Percentiles rank a stretch among this genome's conserved stretches.
Conservation (phyloP, 441 rosid species). For the Theobroma grandiflorum region DNA sequence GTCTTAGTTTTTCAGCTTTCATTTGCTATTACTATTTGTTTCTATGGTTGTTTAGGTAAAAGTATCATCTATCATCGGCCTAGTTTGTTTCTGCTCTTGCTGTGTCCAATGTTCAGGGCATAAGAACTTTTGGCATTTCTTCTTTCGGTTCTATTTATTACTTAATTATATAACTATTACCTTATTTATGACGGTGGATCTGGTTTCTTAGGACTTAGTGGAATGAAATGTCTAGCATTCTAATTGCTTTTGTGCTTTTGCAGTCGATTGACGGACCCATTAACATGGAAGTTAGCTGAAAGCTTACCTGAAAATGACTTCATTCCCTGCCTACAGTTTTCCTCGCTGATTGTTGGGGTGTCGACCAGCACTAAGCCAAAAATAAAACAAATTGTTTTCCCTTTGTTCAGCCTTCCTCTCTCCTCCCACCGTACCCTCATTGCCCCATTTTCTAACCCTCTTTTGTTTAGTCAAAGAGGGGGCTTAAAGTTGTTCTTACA, state of each 20-base stretch:
- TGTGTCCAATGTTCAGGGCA: neutral
- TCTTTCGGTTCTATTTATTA: slow-evolving; percentile 2
- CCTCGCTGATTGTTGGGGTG: no score
- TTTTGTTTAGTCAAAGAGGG: no score
- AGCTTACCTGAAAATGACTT: no score
- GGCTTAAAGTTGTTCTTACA: no score
- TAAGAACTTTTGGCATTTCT: slow-evolving; percentile 1
- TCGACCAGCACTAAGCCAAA: no score
- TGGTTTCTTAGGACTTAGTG: slow-evolving; percentile 16
- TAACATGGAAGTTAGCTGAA: no score
- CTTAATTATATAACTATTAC: neutral
- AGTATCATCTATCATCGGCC: neutral
- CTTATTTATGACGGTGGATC: neutral
- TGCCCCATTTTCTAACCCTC: no score
- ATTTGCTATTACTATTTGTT: slow-evolving; percentile 10
- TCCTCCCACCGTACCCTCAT: no score
- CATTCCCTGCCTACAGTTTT: no score
- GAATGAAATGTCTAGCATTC: slow-evolving; percentile 9
- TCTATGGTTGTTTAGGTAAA: slow-evolving; percentile 7
- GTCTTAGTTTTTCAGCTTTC: neutral
- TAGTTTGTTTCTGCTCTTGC: neutral
- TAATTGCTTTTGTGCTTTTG: slow-evolving; percentile 33
- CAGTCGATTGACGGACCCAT: slow-evolving; percentile 88
- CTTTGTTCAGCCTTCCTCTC: no score
- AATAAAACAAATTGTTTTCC: no score